Base-by-base conservation (phyloP, 441 rosid species). In the Hypseocharis bilobata region DNA sequence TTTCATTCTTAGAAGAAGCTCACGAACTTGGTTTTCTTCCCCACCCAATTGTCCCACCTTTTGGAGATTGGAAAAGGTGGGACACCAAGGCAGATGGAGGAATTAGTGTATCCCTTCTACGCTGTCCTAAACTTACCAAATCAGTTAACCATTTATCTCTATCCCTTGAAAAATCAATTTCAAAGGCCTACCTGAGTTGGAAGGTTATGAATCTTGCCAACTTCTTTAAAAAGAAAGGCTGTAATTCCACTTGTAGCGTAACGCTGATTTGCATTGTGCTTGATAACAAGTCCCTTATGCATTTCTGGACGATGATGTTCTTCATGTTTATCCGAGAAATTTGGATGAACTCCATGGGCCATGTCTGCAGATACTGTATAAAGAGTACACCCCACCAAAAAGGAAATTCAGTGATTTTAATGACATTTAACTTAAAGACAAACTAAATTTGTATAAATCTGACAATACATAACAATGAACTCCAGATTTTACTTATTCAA, bases 331-430 rank as follows among this genome's bases (percentile, higher is more conserved):
- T 92, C 94, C 76, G 64, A 73, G 70, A 84, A 92, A 81, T 87
- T 87, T 14, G 96, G 97, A 78, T 92, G 95, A 64, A 87, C 87
- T 29, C 96, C 98, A 73, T 88, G 98, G 70, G 98, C 94, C 97
- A 92, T 92, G 79, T 90, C 97, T 23, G 96, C 94, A 14, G 98
- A 90, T 60, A 90, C 98, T 89, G 65, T 52, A 80, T 22, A 63
- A 22, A 73, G 49, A 52, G 57, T 70, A 42, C 44, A 68, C 27
- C 52, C 69, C 52, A 68, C 42, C 72, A 16, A 38, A 30, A 47
- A 70, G 45, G 44, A 55, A 23, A 16, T 45, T 49, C 14, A 47
- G 20, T 58, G 62, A 19, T 34, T 62, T 3, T 30, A 38, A 56
- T 68, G 44, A 27, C 38, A 17, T 63, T 8, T 25, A 0, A 0